Evolutionary conservation across 192 early-diverging fungal species (phyloP).

Genomic region (Coemansia sp.): DNA sequence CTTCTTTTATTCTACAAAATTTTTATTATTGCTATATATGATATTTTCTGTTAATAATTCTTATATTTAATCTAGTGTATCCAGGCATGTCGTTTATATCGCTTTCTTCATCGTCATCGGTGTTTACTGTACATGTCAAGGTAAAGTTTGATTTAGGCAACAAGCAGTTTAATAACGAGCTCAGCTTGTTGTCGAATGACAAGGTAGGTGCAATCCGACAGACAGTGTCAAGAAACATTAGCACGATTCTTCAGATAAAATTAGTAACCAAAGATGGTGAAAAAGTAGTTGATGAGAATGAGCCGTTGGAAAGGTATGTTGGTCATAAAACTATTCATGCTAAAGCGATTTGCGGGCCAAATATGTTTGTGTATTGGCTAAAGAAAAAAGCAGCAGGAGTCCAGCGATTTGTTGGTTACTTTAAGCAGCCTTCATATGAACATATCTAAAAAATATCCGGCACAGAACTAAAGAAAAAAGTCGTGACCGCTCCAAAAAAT

Average conservation of each 20-base stretch:
- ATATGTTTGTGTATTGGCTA: neutral
- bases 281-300: neutral
- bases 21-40: no score
- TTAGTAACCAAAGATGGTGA: neutral
- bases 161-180: neutral
- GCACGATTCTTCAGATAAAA: neutral
- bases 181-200: neutral
- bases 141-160: neutral
- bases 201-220: neutral
- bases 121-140: neutral
- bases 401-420: neutral
- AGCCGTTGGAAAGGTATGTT: neutral
- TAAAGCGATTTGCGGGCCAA: neutral
- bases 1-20: no score
- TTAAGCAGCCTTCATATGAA: neutral
- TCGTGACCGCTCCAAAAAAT: neutral
- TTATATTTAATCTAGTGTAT: no score
- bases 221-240: neutral
- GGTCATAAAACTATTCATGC: neutral
- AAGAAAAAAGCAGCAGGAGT: neutral
- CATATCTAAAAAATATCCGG: neutral
- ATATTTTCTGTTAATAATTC: no score
- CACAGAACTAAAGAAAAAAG: no score
- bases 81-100: no score
- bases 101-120: neutral